Base-by-base conservation (phyloP, 495 filamentous ascomycete genomes). In the Oidiodendron maius region DNA sequence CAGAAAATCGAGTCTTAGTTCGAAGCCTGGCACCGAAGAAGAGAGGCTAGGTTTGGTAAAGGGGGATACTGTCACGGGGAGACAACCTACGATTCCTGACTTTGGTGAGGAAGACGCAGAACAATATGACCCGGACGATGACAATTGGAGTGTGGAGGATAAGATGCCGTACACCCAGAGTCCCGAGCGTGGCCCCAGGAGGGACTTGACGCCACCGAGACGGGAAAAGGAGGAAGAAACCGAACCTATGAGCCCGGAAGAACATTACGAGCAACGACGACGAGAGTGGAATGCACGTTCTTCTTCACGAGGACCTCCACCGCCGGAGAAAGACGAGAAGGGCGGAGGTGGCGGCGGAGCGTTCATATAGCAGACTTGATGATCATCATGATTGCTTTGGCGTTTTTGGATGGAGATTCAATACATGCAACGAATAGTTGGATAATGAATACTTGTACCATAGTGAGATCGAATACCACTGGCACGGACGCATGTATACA, bases 1-100 rank as follows among this genome's bases (percentile, higher is more conserved):
- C 9, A 23, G 49, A 10, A 77, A 60, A 53, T 78, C 64, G 51
- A 75, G 64, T 60, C 69, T 60, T 58, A 65, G 44, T 13, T 64
- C 59, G 17, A 76, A 74, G 51, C 66, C 66, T 40, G 77, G 78
- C 5, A 95, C 91, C 0, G 93, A 96, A 57, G 93, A 98, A 64
- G 93, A 98, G 57, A 73, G 78, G 26, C 61, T 96, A 16, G 93
- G 93, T 0, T 76, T 98, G 1, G 91, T 96, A 4, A 82, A 83
- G 58, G 89, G 88, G 12, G 87, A 91, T 56, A 72, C 68, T 0
- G 57, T 55, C 1, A 72, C 74, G 13, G 46, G 44, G 10, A 50
- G 47, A 20, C 50, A 66, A 59, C 69, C 74, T 3, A 43, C 62
- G 10, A 38, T 68, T 12, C 68, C 61, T 18, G 57, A 56, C 1